Evolutionary conservation across 1,284 basidiomycete genomes (phyloP).

Genomic region (Sphaerobolus stellatus): DNA sequence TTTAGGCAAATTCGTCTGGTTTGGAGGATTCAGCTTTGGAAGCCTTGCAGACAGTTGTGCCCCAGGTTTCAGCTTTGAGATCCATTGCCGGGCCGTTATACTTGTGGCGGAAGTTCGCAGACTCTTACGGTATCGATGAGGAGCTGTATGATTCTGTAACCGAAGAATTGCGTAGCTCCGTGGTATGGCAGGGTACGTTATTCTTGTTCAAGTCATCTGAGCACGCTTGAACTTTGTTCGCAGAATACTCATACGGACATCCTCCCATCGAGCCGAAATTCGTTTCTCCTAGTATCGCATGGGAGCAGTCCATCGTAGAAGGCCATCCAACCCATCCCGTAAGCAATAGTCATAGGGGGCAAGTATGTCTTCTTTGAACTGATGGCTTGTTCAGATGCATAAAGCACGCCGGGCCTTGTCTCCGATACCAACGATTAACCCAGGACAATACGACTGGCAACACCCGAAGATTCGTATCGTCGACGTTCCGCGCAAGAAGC

Average conservation of each 20-base stretch:
- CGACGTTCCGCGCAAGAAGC: slow-evolving; percentile 37
- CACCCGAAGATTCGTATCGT: slow-evolving; percentile 46
- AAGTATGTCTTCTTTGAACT: not conserved
- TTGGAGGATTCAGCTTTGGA: too few species aligned
- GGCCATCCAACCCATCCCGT: slow-evolving; percentile 57
- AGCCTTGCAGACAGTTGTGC: too few species aligned
- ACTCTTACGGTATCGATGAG: not conserved
- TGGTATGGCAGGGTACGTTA: slow-evolving; percentile 42
- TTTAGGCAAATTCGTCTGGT: too few species aligned
- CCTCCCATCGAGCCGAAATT: slow-evolving; percentile 43
- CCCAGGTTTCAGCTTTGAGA: too few species aligned
- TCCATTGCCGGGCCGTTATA: slow-evolving; percentile 1
- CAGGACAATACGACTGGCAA: slow-evolving; percentile 46
- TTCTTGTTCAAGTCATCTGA: not conserved
- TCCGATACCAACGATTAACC: slow-evolving; percentile 42
- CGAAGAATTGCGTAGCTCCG: slow-evolving; percentile 38
- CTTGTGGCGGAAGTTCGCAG: slow-evolving; percentile 46
- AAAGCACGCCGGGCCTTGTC: slow-evolving; percentile 49
- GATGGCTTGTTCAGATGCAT: slow-evolving; percentile 46
- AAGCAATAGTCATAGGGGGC: slow-evolving; percentile 9
- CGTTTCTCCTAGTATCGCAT: slow-evolving; percentile 45
- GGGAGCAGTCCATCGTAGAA: slow-evolving; percentile 57
- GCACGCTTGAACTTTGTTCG: not conserved
- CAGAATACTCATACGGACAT: slow-evolving; percentile 44
- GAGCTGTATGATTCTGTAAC: slow-evolving; percentile 26